Conservation (phyloP, 805 yeast species). For the Yarrowia divulgata region DNA sequence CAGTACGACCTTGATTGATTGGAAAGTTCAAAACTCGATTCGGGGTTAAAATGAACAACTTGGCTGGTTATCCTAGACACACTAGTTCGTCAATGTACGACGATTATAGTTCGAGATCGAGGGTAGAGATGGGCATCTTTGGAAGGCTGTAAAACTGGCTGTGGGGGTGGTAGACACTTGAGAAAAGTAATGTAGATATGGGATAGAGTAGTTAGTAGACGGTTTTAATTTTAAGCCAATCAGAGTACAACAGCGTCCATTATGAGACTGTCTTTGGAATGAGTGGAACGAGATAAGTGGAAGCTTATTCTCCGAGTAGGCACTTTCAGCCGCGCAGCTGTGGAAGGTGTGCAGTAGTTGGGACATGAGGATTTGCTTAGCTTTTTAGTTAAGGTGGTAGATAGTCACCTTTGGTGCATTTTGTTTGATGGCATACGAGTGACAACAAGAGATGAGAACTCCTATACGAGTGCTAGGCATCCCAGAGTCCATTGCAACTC, state of each 20-base stretch:
- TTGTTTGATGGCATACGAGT: no score
- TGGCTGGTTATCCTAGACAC: no score
- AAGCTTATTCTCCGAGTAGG: neutral
- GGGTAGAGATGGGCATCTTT: neutral
- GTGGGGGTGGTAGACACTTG: neutral
- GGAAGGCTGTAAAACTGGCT: neutral
- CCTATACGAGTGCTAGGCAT: no score
- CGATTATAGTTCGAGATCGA: neutral
- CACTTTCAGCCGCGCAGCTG: slow-evolving; percentile 2
- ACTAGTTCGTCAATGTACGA: slow-evolving; percentile 2
- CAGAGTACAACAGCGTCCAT: neutral
- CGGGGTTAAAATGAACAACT: no score
- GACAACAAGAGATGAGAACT: no score
- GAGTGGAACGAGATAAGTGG: neutral
- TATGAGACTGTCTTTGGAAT: neutral
- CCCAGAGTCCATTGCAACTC: no score
- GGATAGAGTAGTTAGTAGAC: no score
- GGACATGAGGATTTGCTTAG: neutral
- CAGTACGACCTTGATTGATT: neutral
- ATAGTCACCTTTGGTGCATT: no score
- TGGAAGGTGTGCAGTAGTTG: neutral
- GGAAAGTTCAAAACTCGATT: no score
- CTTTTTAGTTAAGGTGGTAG: no score
- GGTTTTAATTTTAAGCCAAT: neutral
- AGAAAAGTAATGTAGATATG: neutral